phyloP scores from a whole-genome alignment of 257 asterid genomes.

The Nemophila menziesii region DNA sequence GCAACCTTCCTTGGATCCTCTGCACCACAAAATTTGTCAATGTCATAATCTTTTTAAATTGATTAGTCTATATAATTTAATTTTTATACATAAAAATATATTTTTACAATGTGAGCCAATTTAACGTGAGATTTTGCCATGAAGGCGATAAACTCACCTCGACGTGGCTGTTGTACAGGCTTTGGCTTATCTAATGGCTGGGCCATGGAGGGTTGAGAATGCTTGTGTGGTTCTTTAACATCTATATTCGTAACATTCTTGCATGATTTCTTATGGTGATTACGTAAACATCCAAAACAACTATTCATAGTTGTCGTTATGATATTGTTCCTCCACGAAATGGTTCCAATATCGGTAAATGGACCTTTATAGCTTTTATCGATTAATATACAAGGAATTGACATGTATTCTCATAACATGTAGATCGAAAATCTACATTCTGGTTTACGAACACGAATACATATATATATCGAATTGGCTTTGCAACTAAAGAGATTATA shows the following conservation, averaged over 20 bases:
- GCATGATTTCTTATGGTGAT: conserved; percentile 28
- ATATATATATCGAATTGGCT: too few species aligned
- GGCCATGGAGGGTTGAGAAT: conserved; percentile 22
- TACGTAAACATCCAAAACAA: conserved; percentile 73
- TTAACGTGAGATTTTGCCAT: too few species aligned
- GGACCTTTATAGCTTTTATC: too few species aligned
- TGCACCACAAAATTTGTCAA: conserved; percentile 3
- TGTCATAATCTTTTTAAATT: conserved; percentile 4
- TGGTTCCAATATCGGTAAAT: background rate
- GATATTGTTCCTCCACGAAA: background rate
- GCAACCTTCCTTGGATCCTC: conserved; percentile 12
- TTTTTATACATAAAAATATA: too few species aligned
- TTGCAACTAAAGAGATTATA: too few species aligned
- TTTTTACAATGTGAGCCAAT: too few species aligned
- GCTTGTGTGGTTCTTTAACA: conserved; percentile 13
- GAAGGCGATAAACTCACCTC: conserved; percentile 18
- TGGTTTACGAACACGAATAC: too few species aligned
- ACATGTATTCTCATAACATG: too few species aligned
- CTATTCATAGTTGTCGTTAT: conserved; percentile 37
- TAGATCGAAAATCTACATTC: too few species aligned
- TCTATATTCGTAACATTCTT: conserved; percentile 16
- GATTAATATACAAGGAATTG: too few species aligned
- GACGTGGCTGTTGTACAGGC: conserved; percentile 16
- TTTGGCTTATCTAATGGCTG: conserved; percentile 9
- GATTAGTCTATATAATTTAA: too few species aligned